phyloP scores from a whole-genome alignment of 108 stramenopile genomes.

The Fragilariopsis cylindrus region DNA sequence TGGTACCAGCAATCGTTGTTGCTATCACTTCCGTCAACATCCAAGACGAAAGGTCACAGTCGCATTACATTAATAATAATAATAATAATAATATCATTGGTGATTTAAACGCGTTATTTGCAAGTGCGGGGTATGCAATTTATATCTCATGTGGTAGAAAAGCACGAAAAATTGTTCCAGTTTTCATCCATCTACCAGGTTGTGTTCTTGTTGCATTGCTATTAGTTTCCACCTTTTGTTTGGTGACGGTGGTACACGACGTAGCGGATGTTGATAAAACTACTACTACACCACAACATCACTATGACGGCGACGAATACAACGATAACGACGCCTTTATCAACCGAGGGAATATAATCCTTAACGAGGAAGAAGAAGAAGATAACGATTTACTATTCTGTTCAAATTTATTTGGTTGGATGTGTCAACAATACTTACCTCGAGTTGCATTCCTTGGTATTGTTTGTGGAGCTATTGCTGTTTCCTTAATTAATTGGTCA shows the following conservation, averaged over 20 bases:
- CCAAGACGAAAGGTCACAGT: no score
- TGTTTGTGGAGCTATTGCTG: slow-evolving; percentile 8
- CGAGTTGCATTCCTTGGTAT: neutral
- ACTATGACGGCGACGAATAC: neutral
- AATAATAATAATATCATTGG: neutral
- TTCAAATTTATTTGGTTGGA: neutral
- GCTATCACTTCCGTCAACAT: no score
- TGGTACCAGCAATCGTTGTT: no score
- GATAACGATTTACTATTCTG: neutral
- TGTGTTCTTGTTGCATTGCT: neutral
- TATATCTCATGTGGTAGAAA: slow-evolving; percentile 11
- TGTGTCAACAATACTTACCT: neutral
- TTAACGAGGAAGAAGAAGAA: neutral
- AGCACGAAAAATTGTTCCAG: slow-evolving; percentile 3
- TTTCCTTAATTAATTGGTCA: slow-evolving; percentile 12
- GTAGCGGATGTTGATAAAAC: no score
- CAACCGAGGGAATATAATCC: neutral
- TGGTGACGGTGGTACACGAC: neutral
- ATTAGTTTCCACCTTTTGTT: neutral
- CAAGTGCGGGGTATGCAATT: slow-evolving; percentile 9
- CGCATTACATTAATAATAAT: no score
- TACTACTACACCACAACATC: neutral
- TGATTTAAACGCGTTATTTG: neutral
- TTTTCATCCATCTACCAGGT: slow-evolving; percentile 5
- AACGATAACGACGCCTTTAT: neutral